Conservation (phyloP, 441 rosid species). For the Erysimum cheiri region DNA sequence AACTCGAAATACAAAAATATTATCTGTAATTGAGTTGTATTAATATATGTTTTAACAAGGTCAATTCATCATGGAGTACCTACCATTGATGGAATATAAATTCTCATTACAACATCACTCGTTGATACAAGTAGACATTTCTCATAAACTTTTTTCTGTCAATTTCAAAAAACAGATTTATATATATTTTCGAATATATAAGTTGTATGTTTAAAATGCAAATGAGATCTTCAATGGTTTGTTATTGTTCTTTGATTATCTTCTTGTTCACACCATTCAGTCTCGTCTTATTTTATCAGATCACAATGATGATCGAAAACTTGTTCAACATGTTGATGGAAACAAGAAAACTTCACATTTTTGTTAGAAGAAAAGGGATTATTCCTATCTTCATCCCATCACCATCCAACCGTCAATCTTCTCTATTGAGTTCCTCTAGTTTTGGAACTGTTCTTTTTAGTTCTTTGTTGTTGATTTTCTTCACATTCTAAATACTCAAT, state of each 20-base stretch:
- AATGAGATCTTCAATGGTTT: conserved; percentile 23
- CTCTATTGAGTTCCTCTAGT: background rate
- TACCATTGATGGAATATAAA: conserved; percentile 1
- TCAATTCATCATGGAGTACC: conserved; percentile 13
- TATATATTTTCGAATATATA: background rate
- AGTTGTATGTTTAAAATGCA: background rate
- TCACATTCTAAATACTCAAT: background rate
- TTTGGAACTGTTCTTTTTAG: conserved; percentile 3
- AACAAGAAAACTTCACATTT: conserved; percentile 15
- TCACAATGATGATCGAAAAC: conserved; percentile 6
- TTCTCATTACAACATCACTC: background rate
- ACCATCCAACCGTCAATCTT: background rate
- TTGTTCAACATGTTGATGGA: background rate
- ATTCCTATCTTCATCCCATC: conserved; percentile 23
- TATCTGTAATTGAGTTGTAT: background rate
- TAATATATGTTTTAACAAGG: background rate
- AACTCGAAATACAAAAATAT: background rate
- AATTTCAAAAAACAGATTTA: background rate
- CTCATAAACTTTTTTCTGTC: background rate
- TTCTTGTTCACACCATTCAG: conserved; percentile 7
- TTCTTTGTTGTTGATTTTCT: background rate
- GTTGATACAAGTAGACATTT: background rate
- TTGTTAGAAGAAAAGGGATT: conserved; percentile 29
- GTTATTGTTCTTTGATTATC: conserved; percentile 15
- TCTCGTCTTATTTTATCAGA: conserved; percentile 1